Percentiles rank a stretch among this genome's conserved stretches.
phyloP scores from a whole-genome alignment of 2,329 filamentous ascomycete genomes.

The Herpotrichia juniperi region DNA sequence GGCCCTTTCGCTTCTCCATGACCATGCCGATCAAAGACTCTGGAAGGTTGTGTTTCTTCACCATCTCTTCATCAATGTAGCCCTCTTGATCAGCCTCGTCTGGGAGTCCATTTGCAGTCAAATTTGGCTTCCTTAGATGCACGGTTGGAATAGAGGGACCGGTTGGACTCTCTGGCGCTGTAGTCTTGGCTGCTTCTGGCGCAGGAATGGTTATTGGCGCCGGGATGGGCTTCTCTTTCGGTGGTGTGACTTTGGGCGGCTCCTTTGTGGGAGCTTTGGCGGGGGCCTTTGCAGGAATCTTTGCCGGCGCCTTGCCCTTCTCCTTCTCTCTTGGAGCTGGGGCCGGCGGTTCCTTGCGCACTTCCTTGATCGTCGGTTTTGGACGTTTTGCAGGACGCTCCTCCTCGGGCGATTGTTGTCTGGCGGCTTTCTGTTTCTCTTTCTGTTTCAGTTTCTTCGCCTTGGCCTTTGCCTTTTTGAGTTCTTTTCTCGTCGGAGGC shows the following conservation, averaged over 20 bases:
- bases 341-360: constrained; percentile 14
- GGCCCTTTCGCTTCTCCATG: constrained; percentile 69
- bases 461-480: constrained; percentile 25
- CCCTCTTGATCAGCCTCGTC: constrained; percentile 40
- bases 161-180: constrained; percentile 34
- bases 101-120: constrained; percentile 29
- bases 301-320: constrained; percentile 23
- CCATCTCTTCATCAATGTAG: constrained; percentile 45
- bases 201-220: background rate
- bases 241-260: constrained; percentile 31
- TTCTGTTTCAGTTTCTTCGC: constrained; percentile 28
- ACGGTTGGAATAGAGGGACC: no score
- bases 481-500: constrained; percentile 22
- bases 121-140: constrained; percentile 25
- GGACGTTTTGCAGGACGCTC: constrained; percentile 36
- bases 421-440: constrained; percentile 28
- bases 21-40: constrained; percentile 53
- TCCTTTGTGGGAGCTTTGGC: constrained; percentile 25
- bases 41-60: constrained; percentile 49
- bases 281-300: background rate
- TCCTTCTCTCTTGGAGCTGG: constrained; percentile 26
- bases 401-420: constrained; percentile 31
- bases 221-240: constrained; percentile 26
- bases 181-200: constrained; percentile 24
- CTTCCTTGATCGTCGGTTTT: constrained; percentile 31